A percentile compares a stretch with the other conserved stretches of the same genome.
Evolutionary conservation across 495 filamentous ascomycete species (phyloP).

Genomic region (Usnea hakonensis): DNA sequence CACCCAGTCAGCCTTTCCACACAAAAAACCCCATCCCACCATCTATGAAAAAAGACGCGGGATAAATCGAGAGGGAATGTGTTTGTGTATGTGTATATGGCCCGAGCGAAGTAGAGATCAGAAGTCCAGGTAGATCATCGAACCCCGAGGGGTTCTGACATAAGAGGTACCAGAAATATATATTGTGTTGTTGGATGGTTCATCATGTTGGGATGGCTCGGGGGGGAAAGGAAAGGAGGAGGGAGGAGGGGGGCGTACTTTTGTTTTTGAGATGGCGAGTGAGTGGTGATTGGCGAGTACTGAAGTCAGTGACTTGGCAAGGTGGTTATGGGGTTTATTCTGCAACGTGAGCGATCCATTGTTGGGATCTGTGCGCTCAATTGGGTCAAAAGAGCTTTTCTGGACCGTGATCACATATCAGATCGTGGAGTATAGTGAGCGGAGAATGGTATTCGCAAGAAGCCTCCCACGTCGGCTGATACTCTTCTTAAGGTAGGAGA

Average conservation of each 20-base stretch:
- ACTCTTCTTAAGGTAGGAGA: neutral
- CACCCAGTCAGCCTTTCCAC: no score
- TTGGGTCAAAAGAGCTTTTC: no score
- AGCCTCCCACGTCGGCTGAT: neutral
- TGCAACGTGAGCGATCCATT: no score
- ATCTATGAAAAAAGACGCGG: no score
- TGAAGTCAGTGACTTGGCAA: no score
- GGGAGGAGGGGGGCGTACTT: conserved; percentile 8
- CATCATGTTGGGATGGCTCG: conserved; percentile 38
- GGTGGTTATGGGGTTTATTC: no score
- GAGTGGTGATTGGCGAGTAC: no score
- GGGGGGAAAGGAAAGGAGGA: conserved; percentile 7
- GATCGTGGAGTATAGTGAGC: no score
- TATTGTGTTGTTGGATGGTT: conserved; percentile 33
- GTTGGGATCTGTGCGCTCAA: no score
- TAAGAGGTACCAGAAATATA: conserved; percentile 64
- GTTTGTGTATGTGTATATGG: neutral
- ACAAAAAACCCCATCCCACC: no score
- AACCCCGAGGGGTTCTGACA: conserved; percentile 44
- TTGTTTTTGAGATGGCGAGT: no score
- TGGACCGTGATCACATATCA: no score
- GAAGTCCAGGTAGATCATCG: conserved; percentile 59
- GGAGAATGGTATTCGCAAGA: neutral
- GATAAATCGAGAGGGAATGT: neutral
- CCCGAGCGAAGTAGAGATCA: conserved; percentile 34